Evolutionary conservation across 2,329 filamentous ascomycete genomes (phyloP).

Genomic region (Colletotrichum coccodes): DNA sequence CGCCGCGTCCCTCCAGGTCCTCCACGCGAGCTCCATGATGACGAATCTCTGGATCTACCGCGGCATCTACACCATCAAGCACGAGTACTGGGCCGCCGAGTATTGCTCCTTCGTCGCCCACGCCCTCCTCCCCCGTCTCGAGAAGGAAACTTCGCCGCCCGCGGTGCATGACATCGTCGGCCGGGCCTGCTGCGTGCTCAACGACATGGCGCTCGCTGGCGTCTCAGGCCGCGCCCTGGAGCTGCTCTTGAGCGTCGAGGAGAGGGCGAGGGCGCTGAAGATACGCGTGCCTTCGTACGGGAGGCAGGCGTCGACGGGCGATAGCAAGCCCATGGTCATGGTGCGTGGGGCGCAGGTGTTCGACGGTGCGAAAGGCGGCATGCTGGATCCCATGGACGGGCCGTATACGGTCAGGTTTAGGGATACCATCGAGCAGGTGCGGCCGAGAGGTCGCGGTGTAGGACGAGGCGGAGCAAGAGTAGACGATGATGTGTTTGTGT

Average conservation of each 20-base stretch:
- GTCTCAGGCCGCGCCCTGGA: neutral
- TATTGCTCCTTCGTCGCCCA: neutral
- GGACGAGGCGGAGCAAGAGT: neutral
- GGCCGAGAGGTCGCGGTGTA: neutral
- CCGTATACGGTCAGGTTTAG: neutral
- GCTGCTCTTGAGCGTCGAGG: constrained; percentile 1
- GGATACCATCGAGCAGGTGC: neutral
- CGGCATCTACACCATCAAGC: constrained; percentile 35
- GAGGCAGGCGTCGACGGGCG: neutral
- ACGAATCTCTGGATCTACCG: constrained; percentile 38
- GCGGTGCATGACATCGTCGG: neutral
- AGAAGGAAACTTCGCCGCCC: neutral
- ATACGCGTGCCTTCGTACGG: constrained; percentile 6
- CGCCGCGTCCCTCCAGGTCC: constrained; percentile 54
- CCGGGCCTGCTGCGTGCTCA: constrained; percentile 12
- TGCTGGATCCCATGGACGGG: neutral
- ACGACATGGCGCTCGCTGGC: neutral
- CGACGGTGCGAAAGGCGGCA: neutral
- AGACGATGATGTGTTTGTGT: neutral
- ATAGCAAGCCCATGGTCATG: neutral
- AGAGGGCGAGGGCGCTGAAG: neutral
- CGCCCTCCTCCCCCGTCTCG: neutral
- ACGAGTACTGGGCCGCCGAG: constrained; percentile 36
- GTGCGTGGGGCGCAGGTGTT: neutral
- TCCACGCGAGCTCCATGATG: constrained; percentile 38